Percentiles rank a stretch among this genome's conserved stretches.
phyloP scores from a whole-genome alignment of 805 yeast genomes.

The baker's yeast (Saccharomyces cerevisiae) region DNA sequence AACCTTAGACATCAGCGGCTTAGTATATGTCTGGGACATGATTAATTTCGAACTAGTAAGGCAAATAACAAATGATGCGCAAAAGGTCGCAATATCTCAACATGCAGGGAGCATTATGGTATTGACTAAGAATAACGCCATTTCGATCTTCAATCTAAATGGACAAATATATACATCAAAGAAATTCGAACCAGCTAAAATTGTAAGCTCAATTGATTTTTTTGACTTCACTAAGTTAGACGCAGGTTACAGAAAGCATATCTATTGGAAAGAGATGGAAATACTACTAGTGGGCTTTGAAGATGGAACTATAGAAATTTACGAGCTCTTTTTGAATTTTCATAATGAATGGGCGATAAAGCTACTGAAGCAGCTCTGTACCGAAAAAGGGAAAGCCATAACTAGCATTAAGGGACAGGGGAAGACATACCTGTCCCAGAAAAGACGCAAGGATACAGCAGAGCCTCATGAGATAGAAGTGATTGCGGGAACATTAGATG shows the following conservation, averaged over 20 bases:
- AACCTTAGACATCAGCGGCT: slow-evolving; percentile 48
- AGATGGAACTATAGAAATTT: slow-evolving; percentile 26
- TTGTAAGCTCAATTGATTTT: slow-evolving; percentile 24
- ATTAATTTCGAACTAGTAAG: slow-evolving; percentile 45
- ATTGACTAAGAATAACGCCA: slow-evolving; percentile 9
- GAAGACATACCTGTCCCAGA: slow-evolving; percentile 4
- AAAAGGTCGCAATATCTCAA: slow-evolving; percentile 40
- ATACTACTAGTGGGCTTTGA: slow-evolving; percentile 33
- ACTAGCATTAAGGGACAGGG: slow-evolving; percentile 10
- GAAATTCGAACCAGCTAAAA: slow-evolving; percentile 13
- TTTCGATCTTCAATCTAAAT: slow-evolving; percentile 42
- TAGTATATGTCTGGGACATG: slow-evolving; percentile 57
- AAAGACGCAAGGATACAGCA: slow-evolving; percentile 3
- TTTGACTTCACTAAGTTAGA: slow-evolving; percentile 9
- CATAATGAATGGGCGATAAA: slow-evolving; percentile 19
- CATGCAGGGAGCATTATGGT: slow-evolving; percentile 48
- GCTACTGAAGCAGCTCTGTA: slow-evolving; percentile 18
- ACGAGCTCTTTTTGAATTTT: slow-evolving; percentile 23
- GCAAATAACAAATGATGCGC: slow-evolving; percentile 18
- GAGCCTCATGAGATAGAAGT: slow-evolving; percentile 35
- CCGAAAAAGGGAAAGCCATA: slow-evolving; percentile 11
- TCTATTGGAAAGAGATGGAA: slow-evolving; percentile 33
- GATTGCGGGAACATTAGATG: slow-evolving; percentile 47
- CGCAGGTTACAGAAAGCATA: slow-evolving; percentile 27
- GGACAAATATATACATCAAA: slow-evolving; percentile 37